Conservation (phyloP, 31 red algal species). For the Endocladia muricata region DNA sequence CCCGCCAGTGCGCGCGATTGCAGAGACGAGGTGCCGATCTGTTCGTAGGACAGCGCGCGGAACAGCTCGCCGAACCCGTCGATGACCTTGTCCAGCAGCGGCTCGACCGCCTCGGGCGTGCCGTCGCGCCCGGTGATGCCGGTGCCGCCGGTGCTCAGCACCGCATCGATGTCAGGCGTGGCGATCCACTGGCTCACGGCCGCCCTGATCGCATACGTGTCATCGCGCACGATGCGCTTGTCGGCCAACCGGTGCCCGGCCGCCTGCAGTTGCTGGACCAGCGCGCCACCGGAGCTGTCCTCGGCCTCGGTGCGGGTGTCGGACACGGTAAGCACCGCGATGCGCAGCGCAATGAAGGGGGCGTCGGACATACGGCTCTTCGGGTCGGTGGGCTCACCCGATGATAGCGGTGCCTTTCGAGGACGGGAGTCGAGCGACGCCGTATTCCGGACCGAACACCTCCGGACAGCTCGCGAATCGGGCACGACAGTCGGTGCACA, state of each 20-base stretch:
- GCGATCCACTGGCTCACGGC: background rate
- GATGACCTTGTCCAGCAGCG: slow-evolving; percentile 1
- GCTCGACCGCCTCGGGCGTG: background rate
- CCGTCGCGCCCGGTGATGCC: slow-evolving; percentile 12
- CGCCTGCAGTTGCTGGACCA: background rate
- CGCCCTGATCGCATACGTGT: background rate
- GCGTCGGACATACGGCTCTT: too few species aligned
- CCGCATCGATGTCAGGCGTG: background rate
- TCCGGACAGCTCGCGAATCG: too few species aligned
- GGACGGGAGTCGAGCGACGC: too few species aligned
- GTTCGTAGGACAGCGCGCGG: slow-evolving; percentile 5
- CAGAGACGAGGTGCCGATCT: background rate
- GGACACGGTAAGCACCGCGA: slow-evolving; percentile 4
- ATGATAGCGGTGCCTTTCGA: too few species aligned
- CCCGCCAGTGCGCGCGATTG: background rate
- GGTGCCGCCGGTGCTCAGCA: slow-evolving; percentile 11
- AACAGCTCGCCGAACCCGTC: slow-evolving; percentile 15
- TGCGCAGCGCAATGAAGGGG: background rate
- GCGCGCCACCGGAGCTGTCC: background rate
- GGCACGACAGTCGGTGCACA: too few species aligned
- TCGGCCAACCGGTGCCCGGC: background rate
- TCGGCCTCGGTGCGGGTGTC: background rate
- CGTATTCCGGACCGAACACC: too few species aligned
- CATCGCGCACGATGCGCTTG: background rate
- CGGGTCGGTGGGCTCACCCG: too few species aligned